Conservation (phyloP, 2,329 filamentous ascomycete species). For the Trichoderma koningii region DNA sequence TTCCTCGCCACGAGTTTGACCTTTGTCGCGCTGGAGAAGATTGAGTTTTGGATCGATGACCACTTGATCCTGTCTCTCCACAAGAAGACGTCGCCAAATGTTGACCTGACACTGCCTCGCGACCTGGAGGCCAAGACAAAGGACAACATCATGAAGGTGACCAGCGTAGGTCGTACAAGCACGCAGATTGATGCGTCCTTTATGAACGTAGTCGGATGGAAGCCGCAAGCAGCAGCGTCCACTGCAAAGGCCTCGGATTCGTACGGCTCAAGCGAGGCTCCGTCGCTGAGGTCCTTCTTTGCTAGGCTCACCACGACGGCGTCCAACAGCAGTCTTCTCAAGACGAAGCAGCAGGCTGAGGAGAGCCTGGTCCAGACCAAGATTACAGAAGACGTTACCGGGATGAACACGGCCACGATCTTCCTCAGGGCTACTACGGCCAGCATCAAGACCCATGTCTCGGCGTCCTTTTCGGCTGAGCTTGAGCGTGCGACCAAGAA, state of each 20-base stretch:
- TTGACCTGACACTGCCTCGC: conserved; percentile 70
- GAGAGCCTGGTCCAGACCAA: conserved; percentile 64
- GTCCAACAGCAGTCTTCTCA: conserved; percentile 51
- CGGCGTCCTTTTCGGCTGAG: conserved; percentile 73
- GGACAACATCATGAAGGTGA: conserved; percentile 85
- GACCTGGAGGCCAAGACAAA: conserved; percentile 81
- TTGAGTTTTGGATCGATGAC: conserved; percentile 90
- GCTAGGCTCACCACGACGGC: conserved; percentile 67
- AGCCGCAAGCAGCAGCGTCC: conserved; percentile 53
- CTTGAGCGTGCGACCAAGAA: conserved; percentile 97
- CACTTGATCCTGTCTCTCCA: conserved; percentile 75
- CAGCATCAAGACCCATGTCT: conserved; percentile 74
- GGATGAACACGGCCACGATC: conserved; percentile 72
- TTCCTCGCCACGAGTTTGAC: conserved; percentile 94
- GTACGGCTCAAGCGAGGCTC: conserved; percentile 52
- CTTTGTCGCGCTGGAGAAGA: conserved; percentile 83
- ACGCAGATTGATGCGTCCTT: conserved; percentile 90
- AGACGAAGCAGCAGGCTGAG: conserved; percentile 60
- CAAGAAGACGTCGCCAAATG: conserved; percentile 83
- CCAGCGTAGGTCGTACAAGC: conserved; percentile 77
- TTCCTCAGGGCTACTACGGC: conserved; percentile 89
- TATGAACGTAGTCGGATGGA: conserved; percentile 87
- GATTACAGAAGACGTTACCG: conserved; percentile 71
- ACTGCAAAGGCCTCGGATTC: conserved; percentile 49
- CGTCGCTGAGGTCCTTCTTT: conserved; percentile 77